phyloP scores from a whole-genome alignment of 1,284 basidiomycete genomes.

The Psilocybe mexicana region DNA sequence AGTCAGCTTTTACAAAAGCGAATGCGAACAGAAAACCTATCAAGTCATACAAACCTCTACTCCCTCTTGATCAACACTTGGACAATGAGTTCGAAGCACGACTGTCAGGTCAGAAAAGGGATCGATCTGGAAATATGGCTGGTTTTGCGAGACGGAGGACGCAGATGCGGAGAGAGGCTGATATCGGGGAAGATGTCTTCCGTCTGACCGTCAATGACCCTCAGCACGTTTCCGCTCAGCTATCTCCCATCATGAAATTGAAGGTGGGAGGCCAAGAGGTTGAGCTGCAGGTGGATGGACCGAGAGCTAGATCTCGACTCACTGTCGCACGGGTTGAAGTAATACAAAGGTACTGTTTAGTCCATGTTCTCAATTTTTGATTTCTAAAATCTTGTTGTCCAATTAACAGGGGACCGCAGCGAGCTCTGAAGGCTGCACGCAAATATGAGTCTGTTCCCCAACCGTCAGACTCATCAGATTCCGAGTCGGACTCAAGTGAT shows the following conservation, averaged over 20 bases:
- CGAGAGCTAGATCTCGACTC: no score
- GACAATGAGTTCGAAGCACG: slow-evolving; percentile 25
- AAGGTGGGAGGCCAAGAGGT: slow-evolving; percentile 1
- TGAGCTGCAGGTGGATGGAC: neutral
- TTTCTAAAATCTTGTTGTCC: neutral
- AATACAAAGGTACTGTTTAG: neutral
- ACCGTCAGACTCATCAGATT: slow-evolving; percentile 8
- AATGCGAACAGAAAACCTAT: neutral
- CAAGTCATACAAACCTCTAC: slow-evolving; percentile 16
- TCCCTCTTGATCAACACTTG: slow-evolving; percentile 28
- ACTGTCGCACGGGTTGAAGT: neutral
- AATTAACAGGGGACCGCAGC: neutral
- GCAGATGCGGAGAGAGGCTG: neutral
- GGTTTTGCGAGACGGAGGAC: slow-evolving; percentile 19
- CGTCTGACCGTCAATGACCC: slow-evolving; percentile 6
- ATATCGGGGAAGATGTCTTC: neutral
- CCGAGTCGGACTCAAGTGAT: neutral
- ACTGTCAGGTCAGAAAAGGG: slow-evolving; percentile 15
- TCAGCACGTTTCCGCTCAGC: slow-evolving; percentile 5
- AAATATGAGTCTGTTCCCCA: slow-evolving; percentile 2
- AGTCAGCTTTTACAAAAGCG: neutral
- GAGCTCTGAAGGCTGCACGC: neutral
- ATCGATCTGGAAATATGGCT: slow-evolving; percentile 15
- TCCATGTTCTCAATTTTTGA: neutral
- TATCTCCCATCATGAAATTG: slow-evolving; percentile 15